Percentiles rank a stretch among this genome's conserved stretches.
These are phyloP conservation scores for Aspergillus unguis DNA, from an alignment of 2,329 filamentous ascomycete genomes.

Conservation along the genomic window DNA sequence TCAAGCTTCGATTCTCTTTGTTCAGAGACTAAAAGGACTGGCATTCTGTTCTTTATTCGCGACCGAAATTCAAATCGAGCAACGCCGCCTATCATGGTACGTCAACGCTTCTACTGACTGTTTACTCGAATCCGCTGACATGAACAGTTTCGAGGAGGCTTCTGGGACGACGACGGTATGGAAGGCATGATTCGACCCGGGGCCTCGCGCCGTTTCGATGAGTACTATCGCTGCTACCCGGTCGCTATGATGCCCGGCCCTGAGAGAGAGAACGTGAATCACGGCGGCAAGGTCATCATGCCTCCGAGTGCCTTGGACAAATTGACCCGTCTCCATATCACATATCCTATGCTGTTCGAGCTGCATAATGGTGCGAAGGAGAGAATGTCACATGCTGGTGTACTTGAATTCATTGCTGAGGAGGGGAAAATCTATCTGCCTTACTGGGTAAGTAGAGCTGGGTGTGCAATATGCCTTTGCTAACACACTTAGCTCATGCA, in stretches of 20 bases:
- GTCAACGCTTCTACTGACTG: constrained; percentile 3
- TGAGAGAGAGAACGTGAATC: constrained; percentile 85
- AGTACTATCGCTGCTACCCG: constrained; percentile 97
- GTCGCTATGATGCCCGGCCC: constrained; percentile 89
- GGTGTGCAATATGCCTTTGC: constrained; percentile 2
- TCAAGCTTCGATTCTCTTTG: background rate
- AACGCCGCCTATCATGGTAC: constrained; percentile 24
- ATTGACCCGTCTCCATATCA: constrained; percentile 90
- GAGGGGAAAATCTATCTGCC: constrained; percentile 95
- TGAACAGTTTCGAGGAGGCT: constrained; percentile 45
- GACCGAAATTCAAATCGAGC: background rate
- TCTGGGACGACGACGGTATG: constrained; percentile 53
- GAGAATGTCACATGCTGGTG: constrained; percentile 84
- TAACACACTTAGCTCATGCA: constrained; percentile 72
- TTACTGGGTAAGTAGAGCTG: constrained; percentile 67
- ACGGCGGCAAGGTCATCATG: constrained; percentile 95
- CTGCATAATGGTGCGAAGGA: constrained; percentile 81
- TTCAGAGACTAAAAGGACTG: background rate
- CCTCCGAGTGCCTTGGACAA: constrained; percentile 97
- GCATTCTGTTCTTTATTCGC: no score
- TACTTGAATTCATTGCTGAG: constrained; percentile 95
- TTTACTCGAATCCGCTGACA: constrained; percentile 14
- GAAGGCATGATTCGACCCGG: constrained; percentile 51
- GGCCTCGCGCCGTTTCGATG: constrained; percentile 78
- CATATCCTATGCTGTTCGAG: constrained; percentile 97